Evolutionary conservation across 768 basidiomycete genomes (phyloP).

Genomic region (Candolleomyces eurysporus): DNA sequence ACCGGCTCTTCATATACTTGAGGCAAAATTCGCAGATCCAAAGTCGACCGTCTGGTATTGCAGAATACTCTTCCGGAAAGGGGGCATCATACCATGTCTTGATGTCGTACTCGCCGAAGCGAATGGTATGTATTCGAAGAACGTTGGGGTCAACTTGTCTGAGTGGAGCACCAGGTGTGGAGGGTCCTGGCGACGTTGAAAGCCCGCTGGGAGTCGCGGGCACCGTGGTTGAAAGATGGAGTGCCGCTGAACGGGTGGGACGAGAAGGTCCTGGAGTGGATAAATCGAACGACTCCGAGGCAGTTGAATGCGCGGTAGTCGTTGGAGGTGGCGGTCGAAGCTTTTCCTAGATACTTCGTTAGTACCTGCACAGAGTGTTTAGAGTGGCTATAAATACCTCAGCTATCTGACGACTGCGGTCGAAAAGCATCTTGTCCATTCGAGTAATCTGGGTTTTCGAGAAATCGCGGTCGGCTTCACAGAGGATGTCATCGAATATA

Average conservation of each 20-base stretch:
- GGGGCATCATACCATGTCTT: constrained; percentile 99
- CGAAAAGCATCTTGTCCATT: constrained; percentile 69
- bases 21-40: constrained; percentile 99
- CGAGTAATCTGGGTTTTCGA: constrained; percentile 60
- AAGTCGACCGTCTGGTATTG: constrained; percentile 85
- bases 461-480: constrained; percentile 66
- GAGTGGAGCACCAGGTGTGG: constrained; percentile 37
- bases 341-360: constrained; percentile 38
- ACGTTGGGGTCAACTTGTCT: constrained; percentile 28
- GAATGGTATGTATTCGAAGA: constrained; percentile 81
- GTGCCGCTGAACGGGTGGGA: constrained; percentile 58
- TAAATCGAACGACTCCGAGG: constrained; percentile 17
- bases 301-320: constrained; percentile 6
- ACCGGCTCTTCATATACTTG: constrained; percentile 96
- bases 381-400: constrained; percentile 53
- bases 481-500: constrained; percentile 84
- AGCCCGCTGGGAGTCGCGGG: constrained; percentile 25
- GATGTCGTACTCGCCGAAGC: constrained; percentile 90
- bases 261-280: constrained; percentile 52
- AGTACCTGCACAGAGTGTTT: background rate
- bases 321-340: constrained; percentile 40
- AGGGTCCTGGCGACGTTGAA: constrained; percentile 41
- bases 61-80: constrained; percentile 95
- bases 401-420: constrained; percentile 64
- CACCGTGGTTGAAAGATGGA: constrained; percentile 28